These are phyloP conservation scores for Sclerotinia minor DNA, from an alignment of 2,329 filamentous ascomycete genomes.

Conservation along the genomic window DNA sequence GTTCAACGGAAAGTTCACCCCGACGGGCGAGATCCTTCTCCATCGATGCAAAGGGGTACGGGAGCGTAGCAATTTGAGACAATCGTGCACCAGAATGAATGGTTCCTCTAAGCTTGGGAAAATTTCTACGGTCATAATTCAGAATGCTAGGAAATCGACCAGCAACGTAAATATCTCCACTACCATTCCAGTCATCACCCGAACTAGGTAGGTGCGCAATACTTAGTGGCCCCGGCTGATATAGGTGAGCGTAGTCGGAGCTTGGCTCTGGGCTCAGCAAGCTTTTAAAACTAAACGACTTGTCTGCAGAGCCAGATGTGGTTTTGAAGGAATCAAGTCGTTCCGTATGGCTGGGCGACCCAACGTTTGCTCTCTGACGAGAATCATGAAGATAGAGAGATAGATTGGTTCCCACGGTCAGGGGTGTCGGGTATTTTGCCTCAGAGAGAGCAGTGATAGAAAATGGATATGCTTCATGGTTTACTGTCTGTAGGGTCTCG, in stretches of 20 bases:
- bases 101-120: slow-evolving; percentile 73
- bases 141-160: slow-evolving; percentile 77
- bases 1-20: slow-evolving; percentile 56
- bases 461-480: slow-evolving; percentile 72
- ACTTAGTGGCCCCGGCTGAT: slow-evolving; percentile 77
- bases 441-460: slow-evolving; percentile 81
- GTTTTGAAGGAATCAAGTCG: slow-evolving; percentile 35
- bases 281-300: slow-evolving; percentile 35
- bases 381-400: slow-evolving; percentile 83
- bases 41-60: slow-evolving; percentile 65
- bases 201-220: slow-evolving; percentile 73
- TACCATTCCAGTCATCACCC: slow-evolving; percentile 42
- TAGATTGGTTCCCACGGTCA: slow-evolving; percentile 81
- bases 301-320: slow-evolving; percentile 35
- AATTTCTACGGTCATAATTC: slow-evolving; percentile 78
- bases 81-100: slow-evolving; percentile 82
- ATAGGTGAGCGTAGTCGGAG: slow-evolving; percentile 67
- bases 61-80: slow-evolving; percentile 69
- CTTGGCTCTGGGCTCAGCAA: slow-evolving; percentile 50
- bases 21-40: slow-evolving; percentile 58
- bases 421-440: slow-evolving; percentile 62
- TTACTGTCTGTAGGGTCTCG: slow-evolving; percentile 66
- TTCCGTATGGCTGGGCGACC: slow-evolving; percentile 30
- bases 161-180: slow-evolving; percentile 82
- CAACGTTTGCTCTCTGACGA: slow-evolving; percentile 46